Base-by-base conservation (phyloP, 1,284 basidiomycete species). In the Ganoderma boninense region DNA sequence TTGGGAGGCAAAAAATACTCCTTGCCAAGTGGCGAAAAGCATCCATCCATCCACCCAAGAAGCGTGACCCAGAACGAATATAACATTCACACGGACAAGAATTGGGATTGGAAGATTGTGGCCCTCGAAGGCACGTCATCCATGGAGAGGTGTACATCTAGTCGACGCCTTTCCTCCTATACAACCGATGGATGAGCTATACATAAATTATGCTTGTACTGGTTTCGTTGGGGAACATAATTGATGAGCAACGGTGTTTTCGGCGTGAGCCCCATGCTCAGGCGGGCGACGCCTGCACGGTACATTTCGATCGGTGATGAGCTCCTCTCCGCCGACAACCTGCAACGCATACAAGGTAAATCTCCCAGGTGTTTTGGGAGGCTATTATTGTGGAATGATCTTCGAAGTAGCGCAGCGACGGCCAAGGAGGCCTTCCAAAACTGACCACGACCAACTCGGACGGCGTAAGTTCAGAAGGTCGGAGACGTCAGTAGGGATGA, bases 1-100 rank as follows among this genome's bases (percentile, higher is more conserved):
- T 86, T 75, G 80, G 79, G 40, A 85, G 86, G 38, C 80, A 89
- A 38, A 79, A 84, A 23, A 38, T 38, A 38, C 38, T 38, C 7
- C 38, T 38, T 38, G 38, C 38, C 38, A 6, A 1, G 38, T 38
- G 3, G 10, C 7, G 38, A 38, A 10, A 32, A 32, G 29, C 29
- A 32, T 32, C 29, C 29, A 32, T 2, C 29, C 29, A 32, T 32
- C 29, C 29, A 32, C 4, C 2, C 10, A 38, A 4, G 4, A 32
- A 2, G 2, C 4, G 2, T 4, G 38, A 38, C 38, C 6, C 10
- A 6, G 38, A 38, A 32, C 29, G 29, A 38, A 38, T 6, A 10
- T 38, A 6, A 38, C 38, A 4, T 1, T 38, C 38, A 38, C 38
- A 38, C 38, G 6, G 38, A 38, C 38, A 38, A 38, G 38, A 38